Evolutionary conservation across 352 stramenopile genomes (phyloP).

Genomic region (Phytophthora meadii): DNA sequence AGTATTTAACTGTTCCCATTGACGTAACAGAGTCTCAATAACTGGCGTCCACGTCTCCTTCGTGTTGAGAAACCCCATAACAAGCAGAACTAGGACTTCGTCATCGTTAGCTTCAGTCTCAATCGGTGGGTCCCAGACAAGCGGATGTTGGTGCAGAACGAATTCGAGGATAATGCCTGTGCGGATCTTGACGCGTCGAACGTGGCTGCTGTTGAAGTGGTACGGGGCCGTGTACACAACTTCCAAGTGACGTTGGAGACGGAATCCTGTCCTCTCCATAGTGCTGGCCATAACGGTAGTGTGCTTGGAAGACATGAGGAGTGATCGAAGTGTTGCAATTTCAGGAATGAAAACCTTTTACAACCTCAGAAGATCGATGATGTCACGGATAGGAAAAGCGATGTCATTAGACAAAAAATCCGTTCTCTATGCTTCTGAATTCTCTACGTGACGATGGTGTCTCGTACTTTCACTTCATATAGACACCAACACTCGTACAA

Average conservation of each 20-base stretch:
- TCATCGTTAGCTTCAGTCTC: not conserved
- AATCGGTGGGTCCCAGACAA: conserved; percentile 9
- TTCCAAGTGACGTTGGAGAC: conserved; percentile 41
- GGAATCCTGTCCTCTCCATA: conserved; percentile 25
- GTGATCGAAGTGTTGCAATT: conserved; percentile 7
- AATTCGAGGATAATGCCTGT: conserved; percentile 53
- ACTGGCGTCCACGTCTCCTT: conserved; percentile 52
- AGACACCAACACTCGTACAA: conserved; percentile 10
- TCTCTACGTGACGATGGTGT: conserved; percentile 11
- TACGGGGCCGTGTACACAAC: conserved; percentile 37
- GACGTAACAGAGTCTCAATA: conserved; percentile 43
- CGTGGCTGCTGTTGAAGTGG: conserved; percentile 38
- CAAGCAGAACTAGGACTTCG: conserved; percentile 40
- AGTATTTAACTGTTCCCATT: conserved; percentile 26
- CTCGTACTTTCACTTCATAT: not conserved
- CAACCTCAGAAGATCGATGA: conserved; percentile 16
- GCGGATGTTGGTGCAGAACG: conserved; percentile 38
- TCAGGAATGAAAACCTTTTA: conserved; percentile 8
- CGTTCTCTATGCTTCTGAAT: not conserved
- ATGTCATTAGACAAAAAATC: conserved; percentile 25
- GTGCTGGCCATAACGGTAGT: conserved; percentile 22
- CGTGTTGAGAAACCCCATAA: conserved; percentile 54
- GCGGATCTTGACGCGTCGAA: conserved; percentile 34
- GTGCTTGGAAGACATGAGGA: conserved; percentile 18
- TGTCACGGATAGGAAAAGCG: conserved; percentile 26